Evolutionary conservation across 495 filamentous ascomycete genomes (phyloP), one percentile per base, ranked within the genome.

Genomic region (Chaetomidium leptoderma): DNA sequence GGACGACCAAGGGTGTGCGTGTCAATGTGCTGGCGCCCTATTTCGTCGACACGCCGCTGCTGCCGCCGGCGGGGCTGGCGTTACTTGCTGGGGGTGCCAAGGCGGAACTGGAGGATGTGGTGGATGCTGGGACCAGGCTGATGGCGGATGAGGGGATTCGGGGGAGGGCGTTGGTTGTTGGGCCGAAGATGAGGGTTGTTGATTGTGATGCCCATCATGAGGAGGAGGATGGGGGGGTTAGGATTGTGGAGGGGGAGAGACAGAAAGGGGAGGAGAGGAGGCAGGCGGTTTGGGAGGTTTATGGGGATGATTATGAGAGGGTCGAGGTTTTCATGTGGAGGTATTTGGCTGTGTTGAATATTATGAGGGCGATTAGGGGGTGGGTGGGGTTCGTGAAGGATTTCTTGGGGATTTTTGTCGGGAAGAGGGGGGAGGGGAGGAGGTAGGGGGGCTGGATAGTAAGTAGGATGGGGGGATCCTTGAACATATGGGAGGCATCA

Each of bases 11-110:
- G 27, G 81, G 80, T 2, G 68, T 89, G 7, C 69, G 86, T 23
- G 69, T 84, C 45, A 89, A 87, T 57, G 65, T 85, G 40, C 53
- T 89, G 14, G 76, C 72, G 54, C 86, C 86, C 4, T 89, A 88
- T 61, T 88, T 85, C 61, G 81, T 88, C 44, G 78, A 85, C 48
- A 88, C 86, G 16, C 81, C 83, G 4, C 70, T 89, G 14, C 32
- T 84, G 16, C 64, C 71, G 0, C 42, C 58, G 8, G 19, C 43
- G 0, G 82, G 60, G 8, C 63, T 79, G 37, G 49, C 73, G 10
- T 9, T 85, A 10, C 67, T 88, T 4, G 79, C 83, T 2, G 86
- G 86, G 14, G 71, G 71, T 1, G 74, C 69, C 11, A 67, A 75
- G 56, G 82, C 75, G 3, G 71, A 74, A 29, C 49, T 78, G 6